Conservation (phyloP, 176 grass and related monocot genomes). For the Stipa capillata region DNA sequence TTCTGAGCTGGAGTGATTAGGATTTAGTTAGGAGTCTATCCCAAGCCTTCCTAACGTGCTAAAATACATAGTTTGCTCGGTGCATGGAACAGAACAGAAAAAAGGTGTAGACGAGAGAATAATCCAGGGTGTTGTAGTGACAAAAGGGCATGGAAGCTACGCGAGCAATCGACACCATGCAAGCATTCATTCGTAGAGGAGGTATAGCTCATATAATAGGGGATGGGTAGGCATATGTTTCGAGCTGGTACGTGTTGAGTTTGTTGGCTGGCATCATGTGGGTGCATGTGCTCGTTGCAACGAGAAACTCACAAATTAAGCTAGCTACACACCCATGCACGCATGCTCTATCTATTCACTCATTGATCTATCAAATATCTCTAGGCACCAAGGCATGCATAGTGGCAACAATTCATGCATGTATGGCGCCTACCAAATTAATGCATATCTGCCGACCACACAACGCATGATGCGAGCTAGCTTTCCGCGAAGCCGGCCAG, state of each 20-base stretch:
- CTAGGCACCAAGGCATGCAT: too few relatives aligned
- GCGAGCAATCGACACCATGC: slow-evolving; percentile 6
- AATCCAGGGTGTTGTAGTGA: slow-evolving; percentile 52
- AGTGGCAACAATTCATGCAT: too few relatives aligned
- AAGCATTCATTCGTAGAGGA: background rate
- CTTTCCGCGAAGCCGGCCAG: slow-evolving; percentile 6
- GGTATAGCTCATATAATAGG: slow-evolving; percentile 21
- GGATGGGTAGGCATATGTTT: too few relatives aligned
- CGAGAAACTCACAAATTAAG: background rate
- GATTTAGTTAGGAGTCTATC: slow-evolving; percentile 7
- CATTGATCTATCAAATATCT: too few relatives aligned
- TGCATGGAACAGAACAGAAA: slow-evolving; percentile 21
- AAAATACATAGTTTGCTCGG: background rate
- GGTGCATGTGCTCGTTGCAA: slow-evolving; percentile 40
- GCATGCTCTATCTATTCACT: slow-evolving; percentile 9
- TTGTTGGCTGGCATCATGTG: slow-evolving; percentile 33
- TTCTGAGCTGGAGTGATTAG: slow-evolving; percentile 29
- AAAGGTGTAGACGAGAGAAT: slow-evolving; percentile 25
- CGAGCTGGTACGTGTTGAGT: too few relatives aligned
- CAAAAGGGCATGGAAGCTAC: slow-evolving; percentile 24
- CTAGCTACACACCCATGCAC: slow-evolving; percentile 11
- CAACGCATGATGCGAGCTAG: background rate
- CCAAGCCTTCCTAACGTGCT: slow-evolving; percentile 24
- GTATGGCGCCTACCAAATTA: background rate
- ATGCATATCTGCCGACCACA: background rate